Evolutionary conservation across 441 rosid species (phyloP).

Genomic region (Populus trichocarpa): DNA sequence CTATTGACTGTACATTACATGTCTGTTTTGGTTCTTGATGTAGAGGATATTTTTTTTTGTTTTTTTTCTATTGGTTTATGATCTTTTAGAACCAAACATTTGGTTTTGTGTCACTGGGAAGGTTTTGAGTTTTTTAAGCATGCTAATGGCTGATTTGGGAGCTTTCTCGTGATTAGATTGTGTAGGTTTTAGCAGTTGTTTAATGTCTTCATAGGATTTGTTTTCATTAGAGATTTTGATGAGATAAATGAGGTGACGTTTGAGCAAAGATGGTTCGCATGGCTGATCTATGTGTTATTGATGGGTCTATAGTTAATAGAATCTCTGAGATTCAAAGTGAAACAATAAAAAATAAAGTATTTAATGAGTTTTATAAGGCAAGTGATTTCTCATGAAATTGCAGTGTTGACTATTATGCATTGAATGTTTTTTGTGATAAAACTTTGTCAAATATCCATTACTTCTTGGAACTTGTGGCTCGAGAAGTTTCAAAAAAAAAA

Average conservation of each 20-base stretch:
- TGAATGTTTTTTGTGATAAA: background rate
- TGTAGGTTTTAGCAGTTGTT: too few relatives aligned
- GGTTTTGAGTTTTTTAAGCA: too few relatives aligned
- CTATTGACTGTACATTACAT: too few relatives aligned
- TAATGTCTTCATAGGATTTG: too few relatives aligned
- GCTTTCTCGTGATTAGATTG: too few relatives aligned
- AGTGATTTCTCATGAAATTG: background rate
- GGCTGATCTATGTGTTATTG: conserved; percentile 44
- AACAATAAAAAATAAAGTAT: conserved; percentile 47
- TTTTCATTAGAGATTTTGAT: conserved; percentile 9
- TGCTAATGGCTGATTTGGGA: too few relatives aligned
- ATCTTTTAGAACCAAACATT: too few relatives aligned
- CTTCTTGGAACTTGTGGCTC: conserved; percentile 48
- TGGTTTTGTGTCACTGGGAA: too few relatives aligned
- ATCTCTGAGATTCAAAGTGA: conserved; percentile 52
- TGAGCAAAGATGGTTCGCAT: conserved; percentile 33
- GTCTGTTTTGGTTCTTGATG: too few relatives aligned
- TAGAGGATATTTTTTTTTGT: too few relatives aligned
- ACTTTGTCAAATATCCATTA: background rate
- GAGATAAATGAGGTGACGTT: conserved; percentile 8
- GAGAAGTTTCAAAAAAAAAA: conserved; percentile 64
- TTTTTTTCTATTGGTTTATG: too few relatives aligned
- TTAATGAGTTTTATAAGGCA: conserved; percentile 45
- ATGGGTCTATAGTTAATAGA: conserved; percentile 41
- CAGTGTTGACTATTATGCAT: background rate